These are phyloP conservation scores for Conringia planisiliqua DNA, from an alignment of 345 rosid genomes.

Conservation along the genomic window DNA sequence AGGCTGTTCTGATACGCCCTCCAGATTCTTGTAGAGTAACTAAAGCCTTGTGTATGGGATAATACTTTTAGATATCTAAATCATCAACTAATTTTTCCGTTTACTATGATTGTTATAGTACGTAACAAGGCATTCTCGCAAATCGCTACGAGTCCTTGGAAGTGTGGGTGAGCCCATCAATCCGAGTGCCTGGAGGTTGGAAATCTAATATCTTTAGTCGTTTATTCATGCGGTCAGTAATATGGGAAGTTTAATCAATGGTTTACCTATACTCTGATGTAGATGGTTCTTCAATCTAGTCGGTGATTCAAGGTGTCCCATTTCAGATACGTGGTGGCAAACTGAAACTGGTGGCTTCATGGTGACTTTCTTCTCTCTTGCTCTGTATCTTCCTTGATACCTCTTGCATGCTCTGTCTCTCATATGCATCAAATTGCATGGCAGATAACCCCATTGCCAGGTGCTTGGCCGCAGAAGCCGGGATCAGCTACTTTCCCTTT, in stretches of 20 bases:
- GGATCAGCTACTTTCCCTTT: slow-evolving; percentile 99
- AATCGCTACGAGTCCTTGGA: slow-evolving; percentile 90
- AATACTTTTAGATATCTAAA: not conserved
- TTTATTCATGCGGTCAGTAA: not conserved
- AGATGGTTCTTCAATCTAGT: slow-evolving; percentile 96
- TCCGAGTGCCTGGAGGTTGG: slow-evolving; percentile 99
- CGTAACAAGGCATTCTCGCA: slow-evolving; percentile 82
- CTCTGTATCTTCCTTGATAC: not conserved
- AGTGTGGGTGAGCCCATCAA: slow-evolving; percentile 99
- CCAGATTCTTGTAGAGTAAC: not conserved
- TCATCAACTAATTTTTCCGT: not conserved
- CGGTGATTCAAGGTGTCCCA: slow-evolving; percentile 90
- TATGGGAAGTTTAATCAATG: not conserved
- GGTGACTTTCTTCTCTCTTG: slow-evolving; percentile 41
- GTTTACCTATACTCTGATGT: slow-evolving; percentile 22
- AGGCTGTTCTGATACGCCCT: not conserved
- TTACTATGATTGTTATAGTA: slow-evolving; percentile 45
- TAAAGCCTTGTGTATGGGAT: not conserved
- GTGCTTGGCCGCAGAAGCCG: slow-evolving; percentile 99
- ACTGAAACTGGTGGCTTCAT: slow-evolving; percentile 99
- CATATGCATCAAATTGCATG: slow-evolving; percentile 21
- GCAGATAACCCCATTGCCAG: slow-evolving; percentile 96
- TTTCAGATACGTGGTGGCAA: slow-evolving; percentile 99
- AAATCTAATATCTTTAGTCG: slow-evolving; percentile 18
- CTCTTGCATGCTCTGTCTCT: slow-evolving; percentile 1